These are phyloP conservation scores for Epichloe scottii DNA, from an alignment of 2,329 filamentous ascomycete species.

Conservation along the genomic window DNA sequence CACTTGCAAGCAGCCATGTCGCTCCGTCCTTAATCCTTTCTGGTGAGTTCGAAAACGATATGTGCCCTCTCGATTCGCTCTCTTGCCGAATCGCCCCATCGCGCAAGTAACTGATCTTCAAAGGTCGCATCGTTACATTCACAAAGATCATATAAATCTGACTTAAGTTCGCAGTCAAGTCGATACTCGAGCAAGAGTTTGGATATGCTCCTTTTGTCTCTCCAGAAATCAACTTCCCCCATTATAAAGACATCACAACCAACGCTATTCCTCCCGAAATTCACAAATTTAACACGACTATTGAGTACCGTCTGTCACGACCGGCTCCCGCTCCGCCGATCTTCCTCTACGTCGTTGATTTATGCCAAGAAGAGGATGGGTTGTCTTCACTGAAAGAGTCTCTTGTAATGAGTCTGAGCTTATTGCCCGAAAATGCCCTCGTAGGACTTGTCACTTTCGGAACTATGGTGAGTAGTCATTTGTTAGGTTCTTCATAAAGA, in stretches of 20 bases:
- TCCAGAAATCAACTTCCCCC: conserved; percentile 72
- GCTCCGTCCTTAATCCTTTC: conserved; percentile 92
- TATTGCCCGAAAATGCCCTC: conserved; percentile 68
- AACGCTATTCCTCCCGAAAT: conserved; percentile 75
- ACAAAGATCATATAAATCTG: conserved; percentile 4
- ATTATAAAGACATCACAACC: conserved; percentile 82
- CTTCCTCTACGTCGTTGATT: conserved; percentile 78
- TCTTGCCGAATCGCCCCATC: not conserved
- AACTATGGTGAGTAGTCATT: conserved; percentile 58
- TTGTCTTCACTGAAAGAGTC: conserved; percentile 74
- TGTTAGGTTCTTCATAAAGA: not conserved
- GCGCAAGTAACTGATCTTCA: not conserved
- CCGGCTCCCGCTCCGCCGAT: conserved; percentile 79
- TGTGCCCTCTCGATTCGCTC: not conserved
- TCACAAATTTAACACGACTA: conserved; percentile 73
- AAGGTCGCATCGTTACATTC: not conserved
- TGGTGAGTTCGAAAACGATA: conserved; percentile 48
- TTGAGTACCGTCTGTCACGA: conserved; percentile 71
- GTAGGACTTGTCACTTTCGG: conserved; percentile 80
- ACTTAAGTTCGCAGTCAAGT: conserved; percentile 48
- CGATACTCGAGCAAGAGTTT: conserved; percentile 69
- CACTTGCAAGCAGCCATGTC: conserved; percentile 90
- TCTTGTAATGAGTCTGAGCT: conserved; percentile 71
- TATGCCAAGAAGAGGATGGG: conserved; percentile 80
- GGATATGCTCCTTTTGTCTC: conserved; percentile 83